Evolutionary conservation across 176 grass and related monocot genomes (phyloP), one percentile per base, ranked within the genome.

Genomic region (Oryza australiensis): DNA sequence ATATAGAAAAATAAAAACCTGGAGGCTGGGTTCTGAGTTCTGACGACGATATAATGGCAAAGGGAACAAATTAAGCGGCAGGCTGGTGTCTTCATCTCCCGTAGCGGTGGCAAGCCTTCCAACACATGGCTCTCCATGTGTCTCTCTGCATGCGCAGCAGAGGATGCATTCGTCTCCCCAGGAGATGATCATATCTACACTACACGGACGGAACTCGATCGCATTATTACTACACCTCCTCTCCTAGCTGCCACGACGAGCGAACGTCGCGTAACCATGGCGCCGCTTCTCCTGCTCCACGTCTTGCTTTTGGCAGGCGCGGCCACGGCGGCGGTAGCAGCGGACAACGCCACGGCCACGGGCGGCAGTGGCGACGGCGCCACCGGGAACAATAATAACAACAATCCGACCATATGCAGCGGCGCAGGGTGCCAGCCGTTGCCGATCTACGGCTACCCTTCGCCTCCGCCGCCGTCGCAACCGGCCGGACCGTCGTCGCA

Each of bases 111-210:
- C 32, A 14, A 70, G 65, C 49, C 51, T 76, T 81, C 37, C 9
- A 76, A 66, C 86, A 83, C 74, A 78, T 83, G 67, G 53, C 60
- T 27, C 13, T 6, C 80, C 80, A 88, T 88, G 86, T 88, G 86
- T 88, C 86, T 38, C 6, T 35, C 16, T 88, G 86, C 86, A 84
- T 88, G 81, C 24, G 7, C 42, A 2, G 41, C 73, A 41, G 26
- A 15, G 43, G 4, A 12, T 46, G 43, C 13, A 15, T 0, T 9
- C 43, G 27, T 62, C 14, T 12, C 43, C 53, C 53, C 5, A 59
- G 7, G 4, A 33, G 27, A 9, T 22, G 22, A 30, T 29, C 49
- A 84, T 80, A 78, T 78, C 18, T 23, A 23, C 38, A 73, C 5
- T n/a, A 15, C 16, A 27, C 20, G 11, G 5, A 15, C 40, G 11